phyloP scores from a whole-genome alignment of 768 basidiomycete genomes.

The Xerocomus potaroensis region DNA sequence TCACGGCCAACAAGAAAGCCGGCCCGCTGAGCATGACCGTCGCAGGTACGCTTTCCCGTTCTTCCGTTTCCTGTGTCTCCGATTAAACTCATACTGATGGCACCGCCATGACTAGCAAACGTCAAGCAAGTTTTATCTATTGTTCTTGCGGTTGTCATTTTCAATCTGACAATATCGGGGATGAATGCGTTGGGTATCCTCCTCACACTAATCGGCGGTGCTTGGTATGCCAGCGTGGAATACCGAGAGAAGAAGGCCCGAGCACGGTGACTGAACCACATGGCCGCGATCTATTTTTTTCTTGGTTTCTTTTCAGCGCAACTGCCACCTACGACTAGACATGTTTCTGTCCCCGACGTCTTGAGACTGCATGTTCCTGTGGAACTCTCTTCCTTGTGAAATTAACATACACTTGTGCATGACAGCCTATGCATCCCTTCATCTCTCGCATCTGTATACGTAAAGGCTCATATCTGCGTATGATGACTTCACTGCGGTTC shows the following conservation, averaged over 20 bases:
- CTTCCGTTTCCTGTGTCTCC: background rate
- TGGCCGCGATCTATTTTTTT: background rate
- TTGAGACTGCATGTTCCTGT: background rate
- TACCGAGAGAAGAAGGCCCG: constrained; percentile 42
- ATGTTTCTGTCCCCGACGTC: background rate
- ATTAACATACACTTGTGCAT: background rate
- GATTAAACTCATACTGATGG: constrained; percentile 9
- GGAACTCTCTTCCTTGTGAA: background rate
- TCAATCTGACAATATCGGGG: constrained; percentile 74
- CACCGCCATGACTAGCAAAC: constrained; percentile 51
- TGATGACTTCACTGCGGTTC: background rate
- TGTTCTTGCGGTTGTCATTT: constrained; percentile 76
- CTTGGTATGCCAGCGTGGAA: constrained; percentile 71
- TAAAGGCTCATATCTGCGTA: background rate
- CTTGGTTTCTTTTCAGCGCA: background rate
- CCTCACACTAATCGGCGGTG: constrained; percentile 84
- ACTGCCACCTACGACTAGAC: background rate
- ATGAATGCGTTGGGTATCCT: constrained; percentile 80
- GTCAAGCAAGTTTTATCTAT: constrained; percentile 94
- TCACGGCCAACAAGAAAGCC: constrained; percentile 91
- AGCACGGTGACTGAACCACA: constrained; percentile 4
- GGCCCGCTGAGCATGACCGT: constrained; percentile 91
- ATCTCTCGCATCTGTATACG: background rate
- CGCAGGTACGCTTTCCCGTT: constrained; percentile 51
- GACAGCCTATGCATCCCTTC: constrained; percentile 3